Evolutionary conservation across 2,329 filamentous ascomycete species (phyloP), one percentile per base, ranked within the genome.

Genomic region (Xylaria sp.): DNA sequence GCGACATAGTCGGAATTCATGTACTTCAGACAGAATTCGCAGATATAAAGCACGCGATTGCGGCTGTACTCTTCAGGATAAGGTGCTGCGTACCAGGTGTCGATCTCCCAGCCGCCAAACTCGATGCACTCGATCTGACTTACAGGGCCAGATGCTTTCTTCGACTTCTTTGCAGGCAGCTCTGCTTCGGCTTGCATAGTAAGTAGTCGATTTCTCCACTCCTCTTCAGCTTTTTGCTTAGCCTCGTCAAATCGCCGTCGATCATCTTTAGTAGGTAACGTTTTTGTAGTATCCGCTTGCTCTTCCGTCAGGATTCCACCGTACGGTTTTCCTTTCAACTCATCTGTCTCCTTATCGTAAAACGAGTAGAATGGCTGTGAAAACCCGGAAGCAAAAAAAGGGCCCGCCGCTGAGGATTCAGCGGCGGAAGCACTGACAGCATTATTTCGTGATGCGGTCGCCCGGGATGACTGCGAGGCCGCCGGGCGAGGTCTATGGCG

Each of bases 1-100:
- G 95, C 94, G 27, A 99, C 95, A 71, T 96, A 98, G 75, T 97
- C 94, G 17, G 95, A 98, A 76, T 96, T 97, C 93, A 99, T 97
- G 79, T 99, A 99, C 78, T 98, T 99, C 62, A 99, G 83, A 75
- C 95, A 99, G 76, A 98, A 99, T 76, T 99, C 96, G 82, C 95
- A 99, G 66, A 99, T 98, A 77, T 97, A 98, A n/a, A 99, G 85
- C 37, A 97, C 91, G 29, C 92, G 89, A 74, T 99, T 98, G 66
- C 94, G 88, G 75, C 93, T 98, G 80, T 99, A 99, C 77, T 99
- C 95, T 74, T 97, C 95, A 0, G 95, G 95, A 74, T 99, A 99
- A 11, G 95, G 96, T 38, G 95, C 95, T 29, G 95, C 94, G 78
- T 99, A 97, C 93, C 95, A 98, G 3, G 95, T 99, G 74, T 99